Evolutionary conservation across 2,329 filamentous ascomycete genomes (phyloP).

Genomic region (Incumbomyces delicatus): DNA sequence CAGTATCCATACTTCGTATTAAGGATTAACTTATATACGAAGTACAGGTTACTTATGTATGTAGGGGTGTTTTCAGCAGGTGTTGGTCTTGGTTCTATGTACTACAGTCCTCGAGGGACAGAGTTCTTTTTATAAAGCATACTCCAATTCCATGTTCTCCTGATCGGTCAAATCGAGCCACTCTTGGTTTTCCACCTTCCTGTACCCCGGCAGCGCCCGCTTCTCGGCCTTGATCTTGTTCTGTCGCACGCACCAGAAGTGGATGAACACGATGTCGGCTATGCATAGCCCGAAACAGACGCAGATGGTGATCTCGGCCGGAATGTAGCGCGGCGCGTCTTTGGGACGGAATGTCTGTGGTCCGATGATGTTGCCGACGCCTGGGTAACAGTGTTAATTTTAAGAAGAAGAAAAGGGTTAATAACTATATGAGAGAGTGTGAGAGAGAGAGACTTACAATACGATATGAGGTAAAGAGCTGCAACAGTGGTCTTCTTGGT

Average conservation of each 20-base stretch:
- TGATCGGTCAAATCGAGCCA: slow-evolving; percentile 55
- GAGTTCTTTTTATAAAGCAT: slow-evolving; percentile 47
- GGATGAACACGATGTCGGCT: slow-evolving; percentile 50
- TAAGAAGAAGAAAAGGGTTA: neutral
- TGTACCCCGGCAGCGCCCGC: slow-evolving; percentile 46
- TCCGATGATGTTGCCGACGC: slow-evolving; percentile 47
- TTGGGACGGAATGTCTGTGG: slow-evolving; percentile 48
- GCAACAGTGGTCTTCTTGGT: slow-evolving; percentile 47
- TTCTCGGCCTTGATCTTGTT: slow-evolving; percentile 50
- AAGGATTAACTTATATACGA: too few species aligned
- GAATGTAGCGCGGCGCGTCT: slow-evolving; percentile 51
- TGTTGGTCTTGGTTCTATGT: too few species aligned
- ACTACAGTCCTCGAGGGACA: too few species aligned
- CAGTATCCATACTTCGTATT: too few species aligned
- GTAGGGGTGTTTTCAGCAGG: too few species aligned
- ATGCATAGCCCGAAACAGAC: slow-evolving; percentile 46
- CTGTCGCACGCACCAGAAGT: slow-evolving; percentile 49
- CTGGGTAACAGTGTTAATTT: slow-evolving; percentile 1
- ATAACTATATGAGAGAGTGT: too few species aligned
- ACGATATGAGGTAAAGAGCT: slow-evolving; percentile 38
- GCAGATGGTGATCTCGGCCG: slow-evolving; percentile 55
- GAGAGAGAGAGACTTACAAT: too few species aligned
- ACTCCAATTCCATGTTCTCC: slow-evolving; percentile 57
- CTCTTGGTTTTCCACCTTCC: slow-evolving; percentile 56
- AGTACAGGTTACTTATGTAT: too few species aligned